phyloP scores from a whole-genome alignment of 768 basidiomycete species.

The Thelephora ganbajun region DNA sequence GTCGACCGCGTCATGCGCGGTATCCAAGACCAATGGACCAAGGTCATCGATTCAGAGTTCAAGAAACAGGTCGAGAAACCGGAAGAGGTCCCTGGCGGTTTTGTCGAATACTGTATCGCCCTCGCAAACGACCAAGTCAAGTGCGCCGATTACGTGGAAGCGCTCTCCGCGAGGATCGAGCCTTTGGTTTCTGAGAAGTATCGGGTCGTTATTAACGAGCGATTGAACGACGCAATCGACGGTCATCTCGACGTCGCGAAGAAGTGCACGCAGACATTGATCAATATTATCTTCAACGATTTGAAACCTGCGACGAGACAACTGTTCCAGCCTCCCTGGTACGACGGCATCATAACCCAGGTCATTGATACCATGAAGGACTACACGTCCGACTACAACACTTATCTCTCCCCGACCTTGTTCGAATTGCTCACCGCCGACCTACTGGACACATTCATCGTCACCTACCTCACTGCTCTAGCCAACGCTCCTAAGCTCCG shows the following conservation, averaged over 20 bases:
- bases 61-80: constrained; percentile 82
- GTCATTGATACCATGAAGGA: constrained; percentile 93
- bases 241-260: constrained; percentile 98
- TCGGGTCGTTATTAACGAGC: constrained; percentile 63
- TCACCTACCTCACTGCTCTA: constrained; percentile 80
- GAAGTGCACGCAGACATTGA: constrained; percentile 88
- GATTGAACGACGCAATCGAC: constrained; percentile 91
- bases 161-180: constrained; percentile 73
- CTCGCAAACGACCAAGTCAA: constrained; percentile 97
- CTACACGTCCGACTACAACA: constrained; percentile 91
- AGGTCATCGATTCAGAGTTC: constrained; percentile 69
- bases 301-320: constrained; percentile 75
- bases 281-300: constrained; percentile 92
- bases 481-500: constrained; percentile 73
- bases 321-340: constrained; percentile 80
- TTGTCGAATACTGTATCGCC: constrained; percentile 93
- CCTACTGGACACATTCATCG: constrained; percentile 79
- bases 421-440: constrained; percentile 90
- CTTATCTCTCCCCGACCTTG: constrained; percentile 79
- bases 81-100: constrained; percentile 73
- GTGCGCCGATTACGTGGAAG: constrained; percentile 86
- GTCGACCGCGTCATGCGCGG: constrained; percentile 79
- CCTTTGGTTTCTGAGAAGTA: constrained; percentile 91
- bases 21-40: constrained; percentile 81
- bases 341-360: constrained; percentile 77